Conservation (phyloP, 805 yeast species). For the Yarrowia sp. region DNA sequence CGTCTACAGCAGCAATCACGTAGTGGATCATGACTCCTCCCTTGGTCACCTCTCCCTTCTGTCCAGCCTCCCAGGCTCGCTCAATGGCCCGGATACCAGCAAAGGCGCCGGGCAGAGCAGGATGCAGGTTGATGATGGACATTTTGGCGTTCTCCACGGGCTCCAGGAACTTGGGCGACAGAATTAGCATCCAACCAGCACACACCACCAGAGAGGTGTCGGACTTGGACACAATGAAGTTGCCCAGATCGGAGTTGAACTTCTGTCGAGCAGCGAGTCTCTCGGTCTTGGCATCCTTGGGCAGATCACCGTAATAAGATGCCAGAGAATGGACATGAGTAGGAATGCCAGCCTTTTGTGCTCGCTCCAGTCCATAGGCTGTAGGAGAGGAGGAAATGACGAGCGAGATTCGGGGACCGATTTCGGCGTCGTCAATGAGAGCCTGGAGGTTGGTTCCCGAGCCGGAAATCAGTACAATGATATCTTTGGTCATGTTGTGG, state of each 20-base stretch:
- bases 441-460: slow-evolving; percentile 96
- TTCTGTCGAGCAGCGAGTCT: slow-evolving; percentile 60
- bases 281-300: slow-evolving; percentile 60
- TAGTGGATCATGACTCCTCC: slow-evolving; percentile 97
- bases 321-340: slow-evolving; percentile 66
- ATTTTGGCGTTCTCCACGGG: slow-evolving; percentile 59
- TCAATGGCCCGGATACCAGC: slow-evolving; percentile 98
- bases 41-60: slow-evolving; percentile 64
- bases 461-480: slow-evolving; percentile 87
- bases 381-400: slow-evolving; percentile 81
- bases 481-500: slow-evolving; percentile 32
- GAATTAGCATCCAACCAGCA: slow-evolving; percentile 97
- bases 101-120: slow-evolving; percentile 95
- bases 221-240: slow-evolving; percentile 54
- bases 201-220: slow-evolving; percentile 84
- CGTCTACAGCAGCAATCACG: slow-evolving; percentile 94
- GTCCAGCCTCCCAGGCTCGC: slow-evolving; percentile 94
- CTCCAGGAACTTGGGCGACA: slow-evolving; percentile 69
- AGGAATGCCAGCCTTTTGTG: slow-evolving; percentile 65
- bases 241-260: slow-evolving; percentile 78
- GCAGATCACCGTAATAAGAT: slow-evolving; percentile 64
- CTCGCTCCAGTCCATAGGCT: slow-evolving; percentile 88
- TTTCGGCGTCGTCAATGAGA: slow-evolving; percentile 65
- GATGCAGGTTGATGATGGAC: slow-evolving; percentile 89
- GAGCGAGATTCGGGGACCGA: slow-evolving; percentile 51